These are phyloP conservation scores for Didymella arachidicola DNA, from an alignment of 2,329 filamentous ascomycete species.

Conservation along the genomic window DNA sequence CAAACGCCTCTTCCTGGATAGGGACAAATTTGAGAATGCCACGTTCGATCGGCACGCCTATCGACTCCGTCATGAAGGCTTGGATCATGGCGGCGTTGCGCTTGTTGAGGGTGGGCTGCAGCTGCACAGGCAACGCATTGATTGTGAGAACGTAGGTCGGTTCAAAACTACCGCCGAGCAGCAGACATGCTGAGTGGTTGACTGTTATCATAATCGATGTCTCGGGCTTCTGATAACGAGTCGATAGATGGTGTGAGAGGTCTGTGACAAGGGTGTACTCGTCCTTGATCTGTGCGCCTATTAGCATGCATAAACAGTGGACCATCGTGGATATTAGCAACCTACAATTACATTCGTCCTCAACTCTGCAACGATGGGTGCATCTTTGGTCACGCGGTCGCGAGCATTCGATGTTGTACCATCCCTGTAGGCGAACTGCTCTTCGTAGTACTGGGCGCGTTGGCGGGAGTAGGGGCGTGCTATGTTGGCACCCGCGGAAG, in stretches of 20 bases:
- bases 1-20: slow-evolving; percentile 74
- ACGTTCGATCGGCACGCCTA: slow-evolving; percentile 70
- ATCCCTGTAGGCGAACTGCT: slow-evolving; percentile 50
- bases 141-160: slow-evolving; percentile 82
- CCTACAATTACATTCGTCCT: slow-evolving; percentile 61
- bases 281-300: slow-evolving; percentile 69
- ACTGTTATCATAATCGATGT: slow-evolving; percentile 77
- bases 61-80: slow-evolving; percentile 73
- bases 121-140: slow-evolving; percentile 70
- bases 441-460: slow-evolving; percentile 50
- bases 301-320: slow-evolving; percentile 31
- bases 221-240: slow-evolving; percentile 77
- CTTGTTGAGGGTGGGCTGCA: slow-evolving; percentile 79
- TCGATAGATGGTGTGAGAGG: slow-evolving; percentile 75
- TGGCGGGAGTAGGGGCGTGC: slow-evolving; percentile 34
- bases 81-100: slow-evolving; percentile 82
- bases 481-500: slow-evolving; percentile 14
- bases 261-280: slow-evolving; percentile 78
- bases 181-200: slow-evolving; percentile 76
- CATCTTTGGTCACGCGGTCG: slow-evolving; percentile 55
- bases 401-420: slow-evolving; percentile 45
- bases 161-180: slow-evolving; percentile 77
- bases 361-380: slow-evolving; percentile 58
- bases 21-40: slow-evolving; percentile 77
- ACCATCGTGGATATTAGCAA: slow-evolving; percentile 28